Base-by-base conservation (phyloP, 1,284 basidiomycete genomes). In the Stereum hirsutum region DNA sequence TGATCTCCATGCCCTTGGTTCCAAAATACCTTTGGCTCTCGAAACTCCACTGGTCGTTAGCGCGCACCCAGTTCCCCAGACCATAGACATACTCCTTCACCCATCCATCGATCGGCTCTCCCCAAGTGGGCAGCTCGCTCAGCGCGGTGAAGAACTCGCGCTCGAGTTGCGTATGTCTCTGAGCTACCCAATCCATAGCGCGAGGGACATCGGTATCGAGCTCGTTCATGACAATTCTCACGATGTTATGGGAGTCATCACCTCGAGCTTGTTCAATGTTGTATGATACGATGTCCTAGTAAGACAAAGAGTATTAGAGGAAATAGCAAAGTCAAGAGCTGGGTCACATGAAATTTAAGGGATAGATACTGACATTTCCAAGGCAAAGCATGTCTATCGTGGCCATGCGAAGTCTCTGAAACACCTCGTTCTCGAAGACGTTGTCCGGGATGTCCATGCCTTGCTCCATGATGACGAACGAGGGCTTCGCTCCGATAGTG, bases 251-350 rank as follows among this genome's bases (percentile, higher is more conserved):
- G 1, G 47, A 48, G 45, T 62, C 62, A 45, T 69, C 65, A 4
- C 66, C 68, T 4, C 56, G 52, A 15, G 64, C 55, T 51, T 69
- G 66, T 47, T 68, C 66, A 8, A 58, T 51, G 40, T 66, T 64
- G 52, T 65, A 68, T 6, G 64, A 69, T 32, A 51, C 56, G 3
- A 69, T 52, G 43, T 69, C 64, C 63, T 68, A 48, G n/a, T n/a
- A n/a, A n/a, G n/a, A n/a, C n/a, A n/a, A n/a, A n/a, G n/a, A n/a
- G n/a, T n/a, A n/a, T n/a, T n/a, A n/a, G n/a, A n/a, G n/a, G n/a
- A 15, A 44, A 26, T 17, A 15, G 32, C 21, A 32, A 44, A 38
- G 26, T 21, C 44, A 41, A 42, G 35, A 31, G 41, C 39, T 41
- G 23, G 19, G 23, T 7, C 26, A 31, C 15, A n/a, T 30, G 15